phyloP scores from a whole-genome alignment of 495 filamentous ascomycete genomes.

The Daldinia concentrica region DNA sequence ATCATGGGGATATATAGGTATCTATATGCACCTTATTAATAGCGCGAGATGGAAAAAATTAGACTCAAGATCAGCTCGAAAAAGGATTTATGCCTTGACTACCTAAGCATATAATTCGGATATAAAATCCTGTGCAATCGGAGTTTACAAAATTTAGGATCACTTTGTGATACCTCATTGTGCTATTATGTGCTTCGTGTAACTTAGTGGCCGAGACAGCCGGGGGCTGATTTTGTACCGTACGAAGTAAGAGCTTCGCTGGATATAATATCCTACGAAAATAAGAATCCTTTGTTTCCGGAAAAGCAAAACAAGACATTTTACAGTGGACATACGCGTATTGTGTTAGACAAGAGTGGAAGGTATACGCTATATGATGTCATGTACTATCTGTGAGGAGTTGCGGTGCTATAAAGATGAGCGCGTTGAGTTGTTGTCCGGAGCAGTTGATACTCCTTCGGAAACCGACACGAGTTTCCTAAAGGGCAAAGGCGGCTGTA shows the following conservation, averaged over 20 bases:
- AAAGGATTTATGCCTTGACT: not conserved
- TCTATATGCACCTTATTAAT: constrained; percentile 14
- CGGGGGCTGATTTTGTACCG: not conserved
- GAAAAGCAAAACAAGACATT: not conserved
- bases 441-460: not conserved
- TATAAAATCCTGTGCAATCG: constrained; percentile 1
- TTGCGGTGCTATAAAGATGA: constrained; percentile 3
- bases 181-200: not conserved
- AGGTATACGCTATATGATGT: constrained; percentile 30
- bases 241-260: not conserved
- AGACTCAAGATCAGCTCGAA: not conserved
- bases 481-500: constrained; percentile 23
- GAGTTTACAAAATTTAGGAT: not conserved
- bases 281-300: constrained; percentile 4
- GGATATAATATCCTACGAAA: not conserved
- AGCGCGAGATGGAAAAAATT: not conserved
- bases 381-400: constrained; percentile 1
- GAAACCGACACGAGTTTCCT: constrained; percentile 9
- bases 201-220: not conserved
- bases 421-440: not conserved
- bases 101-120: not conserved
- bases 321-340: not conserved
- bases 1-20: not conserved
- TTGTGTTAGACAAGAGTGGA: not conserved
- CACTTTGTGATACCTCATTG: not conserved